Conservation (phyloP, 441 rosid genomes). For the Croton setiger region DNA sequence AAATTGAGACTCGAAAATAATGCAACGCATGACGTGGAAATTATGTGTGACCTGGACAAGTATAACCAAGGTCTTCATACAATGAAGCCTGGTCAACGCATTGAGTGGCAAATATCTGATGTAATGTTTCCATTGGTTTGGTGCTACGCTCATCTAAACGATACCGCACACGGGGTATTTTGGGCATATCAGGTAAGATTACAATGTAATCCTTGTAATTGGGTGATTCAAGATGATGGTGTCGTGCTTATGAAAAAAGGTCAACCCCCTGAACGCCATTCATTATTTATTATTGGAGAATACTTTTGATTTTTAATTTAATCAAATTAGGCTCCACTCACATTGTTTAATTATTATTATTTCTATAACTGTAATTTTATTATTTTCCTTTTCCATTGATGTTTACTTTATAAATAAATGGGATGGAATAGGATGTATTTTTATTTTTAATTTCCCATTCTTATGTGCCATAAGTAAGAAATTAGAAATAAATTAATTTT, state of each 20-base stretch:
- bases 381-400: too few relatives aligned
- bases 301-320: neutral
- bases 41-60: neutral
- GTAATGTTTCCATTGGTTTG: neutral
- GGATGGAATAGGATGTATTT: too few relatives aligned
- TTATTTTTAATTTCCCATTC: too few relatives aligned
- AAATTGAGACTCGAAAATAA: neutral
- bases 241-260: neutral
- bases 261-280: neutral
- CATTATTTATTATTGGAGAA: neutral
- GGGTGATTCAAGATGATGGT: neutral
- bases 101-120: neutral
- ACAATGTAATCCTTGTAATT: neutral
- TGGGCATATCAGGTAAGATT: neutral
- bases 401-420: too few relatives aligned
- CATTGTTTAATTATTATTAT: neutral
- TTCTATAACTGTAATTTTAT: neutral
- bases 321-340: too few relatives aligned
- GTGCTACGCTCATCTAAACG: constrained; percentile 1
- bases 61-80: neutral
- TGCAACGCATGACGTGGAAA: neutral
- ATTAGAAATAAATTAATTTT: too few relatives aligned
- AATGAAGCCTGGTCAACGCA: neutral
- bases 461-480: too few relatives aligned
- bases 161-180: neutral